Evolutionary conservation across 2,329 filamentous ascomycete species (phyloP).

Genomic region (Pezicula rhizophila): DNA sequence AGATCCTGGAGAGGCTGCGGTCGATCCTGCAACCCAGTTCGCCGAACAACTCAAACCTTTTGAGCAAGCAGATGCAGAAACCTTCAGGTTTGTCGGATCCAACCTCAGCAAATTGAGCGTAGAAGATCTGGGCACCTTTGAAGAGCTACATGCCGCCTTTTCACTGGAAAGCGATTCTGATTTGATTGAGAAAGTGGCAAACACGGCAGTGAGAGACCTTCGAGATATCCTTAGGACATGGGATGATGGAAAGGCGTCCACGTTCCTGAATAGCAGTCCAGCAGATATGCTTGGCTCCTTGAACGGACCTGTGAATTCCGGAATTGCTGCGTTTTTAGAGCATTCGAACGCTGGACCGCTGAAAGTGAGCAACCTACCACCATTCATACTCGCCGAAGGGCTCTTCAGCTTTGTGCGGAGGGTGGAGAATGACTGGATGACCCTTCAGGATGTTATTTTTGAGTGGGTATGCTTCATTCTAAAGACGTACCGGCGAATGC

Average conservation of each 20-base stretch:
- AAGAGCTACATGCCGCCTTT: conserved; percentile 21
- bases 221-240: conserved; percentile 30
- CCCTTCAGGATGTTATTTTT: conserved; percentile 50
- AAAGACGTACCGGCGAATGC: conserved; percentile 43
- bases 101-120: conserved; percentile 23
- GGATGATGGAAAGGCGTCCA: conserved; percentile 32
- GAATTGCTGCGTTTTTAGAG: conserved; percentile 57
- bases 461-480: conserved; percentile 50
- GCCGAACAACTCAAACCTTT: conserved; percentile 45
- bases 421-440: conserved; percentile 45
- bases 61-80: conserved; percentile 22
- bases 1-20: conserved; percentile 37
- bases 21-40: conserved; percentile 46
- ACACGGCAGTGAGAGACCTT: conserved; percentile 29
- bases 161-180: conserved; percentile 10
- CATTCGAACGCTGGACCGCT: conserved; percentile 53
- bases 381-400: conserved; percentile 47
- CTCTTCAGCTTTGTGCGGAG: conserved; percentile 45
- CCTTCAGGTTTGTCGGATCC: conserved; percentile 23
- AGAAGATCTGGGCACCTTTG: conserved; percentile 23
- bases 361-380: conserved; percentile 38
- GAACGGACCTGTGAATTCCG: conserved; percentile 28
- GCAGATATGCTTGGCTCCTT: conserved; percentile 26
- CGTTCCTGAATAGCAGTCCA: conserved; percentile 24
- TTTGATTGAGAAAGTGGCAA: conserved; percentile 13